These are phyloP conservation scores for Taphrina communis DNA, from an alignment of 1,139 yeast species.

Conservation along the genomic window DNA sequence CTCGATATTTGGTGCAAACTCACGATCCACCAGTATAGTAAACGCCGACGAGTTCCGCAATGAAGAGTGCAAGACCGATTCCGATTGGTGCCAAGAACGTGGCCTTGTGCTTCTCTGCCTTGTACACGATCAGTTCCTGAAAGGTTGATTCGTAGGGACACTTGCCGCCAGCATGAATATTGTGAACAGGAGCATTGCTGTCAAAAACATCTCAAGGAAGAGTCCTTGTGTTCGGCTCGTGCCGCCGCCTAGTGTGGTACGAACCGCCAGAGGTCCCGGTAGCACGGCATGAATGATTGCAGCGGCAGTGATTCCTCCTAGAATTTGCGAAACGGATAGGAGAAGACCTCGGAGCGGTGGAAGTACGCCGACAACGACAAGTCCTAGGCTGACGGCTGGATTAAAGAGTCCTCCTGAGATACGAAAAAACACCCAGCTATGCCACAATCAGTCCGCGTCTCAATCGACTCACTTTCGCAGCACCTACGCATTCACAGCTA, in stretches of 20 bases:
- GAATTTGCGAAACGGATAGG: conserved; percentile 70
- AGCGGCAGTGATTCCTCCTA: conserved; percentile 92
- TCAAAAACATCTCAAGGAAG: conserved; percentile 83
- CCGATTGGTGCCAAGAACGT: conserved; percentile 81
- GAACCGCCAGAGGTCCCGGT: conserved; percentile 76
- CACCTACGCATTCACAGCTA: conserved; percentile 66
- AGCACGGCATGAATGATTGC: conserved; percentile 88
- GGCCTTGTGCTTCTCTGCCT: conserved; percentile 76
- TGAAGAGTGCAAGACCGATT: conserved; percentile 80
- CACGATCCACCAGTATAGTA: conserved; percentile 87
- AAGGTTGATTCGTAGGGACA: background rate
- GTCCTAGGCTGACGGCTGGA: conserved; percentile 82
- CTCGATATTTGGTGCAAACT: background rate
- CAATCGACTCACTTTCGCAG: background rate
- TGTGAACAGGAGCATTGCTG: conserved; percentile 72
- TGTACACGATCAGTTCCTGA: background rate
- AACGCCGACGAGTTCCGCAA: conserved; percentile 81
- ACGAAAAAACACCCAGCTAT: conserved; percentile 67
- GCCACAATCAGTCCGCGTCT: background rate
- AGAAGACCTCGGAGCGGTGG: conserved; percentile 73
- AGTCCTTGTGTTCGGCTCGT: conserved; percentile 76
- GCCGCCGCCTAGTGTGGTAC: conserved; percentile 75
- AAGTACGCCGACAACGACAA: conserved; percentile 72
- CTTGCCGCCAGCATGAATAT: conserved; percentile 71
- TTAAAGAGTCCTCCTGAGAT: conserved; percentile 89